phyloP scores from a whole-genome alignment of 805 yeast species.

The Metschnikowia shivogae region DNA sequence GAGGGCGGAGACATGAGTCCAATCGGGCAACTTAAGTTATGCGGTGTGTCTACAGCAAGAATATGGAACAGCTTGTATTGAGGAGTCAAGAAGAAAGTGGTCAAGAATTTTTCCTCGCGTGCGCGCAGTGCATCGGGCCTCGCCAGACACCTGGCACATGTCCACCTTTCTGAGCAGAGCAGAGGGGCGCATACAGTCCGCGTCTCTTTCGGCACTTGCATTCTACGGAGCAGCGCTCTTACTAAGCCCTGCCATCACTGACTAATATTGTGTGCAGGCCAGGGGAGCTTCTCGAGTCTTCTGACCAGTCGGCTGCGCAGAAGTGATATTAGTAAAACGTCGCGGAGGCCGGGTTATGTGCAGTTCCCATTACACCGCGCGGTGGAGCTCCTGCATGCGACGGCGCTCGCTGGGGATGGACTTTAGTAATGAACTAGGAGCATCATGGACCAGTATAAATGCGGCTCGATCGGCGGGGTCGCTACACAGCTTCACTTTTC shows the following conservation, averaged over 20 bases:
- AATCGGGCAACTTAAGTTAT: conserved; percentile 47
- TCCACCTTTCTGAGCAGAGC: too few species aligned
- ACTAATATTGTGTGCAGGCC: neutral
- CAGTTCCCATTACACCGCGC: too few species aligned
- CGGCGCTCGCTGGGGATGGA: neutral
- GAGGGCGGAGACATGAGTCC: conserved; percentile 23
- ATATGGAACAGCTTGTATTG: conserved; percentile 2
- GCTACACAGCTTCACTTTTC: too few species aligned
- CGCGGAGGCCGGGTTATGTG: neutral
- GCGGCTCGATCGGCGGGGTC: too few species aligned
- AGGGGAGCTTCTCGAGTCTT: conserved; percentile 3
- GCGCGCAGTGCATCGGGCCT: neutral
- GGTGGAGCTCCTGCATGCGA: neutral
- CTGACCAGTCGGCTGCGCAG: neutral
- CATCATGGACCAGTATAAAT: conserved; percentile 1
- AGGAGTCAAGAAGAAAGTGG: neutral
- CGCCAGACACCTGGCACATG: too few species aligned
- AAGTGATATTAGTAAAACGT: conserved; percentile 1
- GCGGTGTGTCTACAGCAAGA: conserved; percentile 20
- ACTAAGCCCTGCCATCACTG: too few species aligned
- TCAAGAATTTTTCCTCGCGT: neutral
- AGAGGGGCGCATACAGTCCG: too few species aligned
- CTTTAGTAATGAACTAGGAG: neutral
- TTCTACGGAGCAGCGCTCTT: too few species aligned
- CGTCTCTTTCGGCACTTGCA: too few species aligned